Evolutionary conservation across 2,329 filamentous ascomycete species (phyloP).

Genomic region (Emergomyces orientalis): DNA sequence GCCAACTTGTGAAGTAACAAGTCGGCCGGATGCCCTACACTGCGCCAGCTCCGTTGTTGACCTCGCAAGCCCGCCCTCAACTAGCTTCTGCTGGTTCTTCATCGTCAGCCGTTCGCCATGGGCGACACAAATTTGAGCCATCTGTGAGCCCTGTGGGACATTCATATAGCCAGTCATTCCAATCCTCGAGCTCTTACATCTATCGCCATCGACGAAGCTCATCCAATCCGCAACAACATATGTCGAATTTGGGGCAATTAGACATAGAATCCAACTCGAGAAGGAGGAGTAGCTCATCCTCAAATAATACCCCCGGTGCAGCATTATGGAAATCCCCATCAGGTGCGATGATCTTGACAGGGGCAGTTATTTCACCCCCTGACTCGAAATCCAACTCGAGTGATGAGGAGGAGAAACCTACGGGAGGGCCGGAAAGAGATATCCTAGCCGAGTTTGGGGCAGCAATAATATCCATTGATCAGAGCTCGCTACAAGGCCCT

Average conservation of each 20-base stretch:
- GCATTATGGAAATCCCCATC: slow-evolving; percentile 67
- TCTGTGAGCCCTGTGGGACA: slow-evolving; percentile 6
- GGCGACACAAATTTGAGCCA: slow-evolving; percentile 16
- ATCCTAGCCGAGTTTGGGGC: slow-evolving; percentile 62
- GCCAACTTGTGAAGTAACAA: slow-evolving; percentile 12
- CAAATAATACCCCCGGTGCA: slow-evolving; percentile 11
- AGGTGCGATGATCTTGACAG: slow-evolving; percentile 69
- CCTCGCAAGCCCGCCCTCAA: slow-evolving; percentile 44
- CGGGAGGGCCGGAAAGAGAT: slow-evolving; percentile 35
- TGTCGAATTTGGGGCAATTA: slow-evolving; percentile 23
- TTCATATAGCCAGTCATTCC: slow-evolving; percentile 43
- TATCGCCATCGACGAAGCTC: slow-evolving; percentile 53
- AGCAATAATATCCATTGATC: slow-evolving; percentile 69
- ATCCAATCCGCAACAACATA: slow-evolving; percentile 35
- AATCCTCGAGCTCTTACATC: slow-evolving; percentile 52
- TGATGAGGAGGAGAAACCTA: slow-evolving; percentile 61
- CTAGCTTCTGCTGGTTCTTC: slow-evolving; percentile 36
- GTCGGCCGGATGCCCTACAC: slow-evolving; percentile 44
- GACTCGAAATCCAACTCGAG: slow-evolving; percentile 74
- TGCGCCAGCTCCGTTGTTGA: slow-evolving; percentile 46
- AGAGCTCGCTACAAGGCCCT: slow-evolving; percentile 14
- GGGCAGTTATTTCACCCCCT: slow-evolving; percentile 82
- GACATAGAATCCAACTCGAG: slow-evolving; percentile 14
- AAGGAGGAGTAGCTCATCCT: slow-evolving; percentile 8
- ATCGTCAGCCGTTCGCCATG: slow-evolving; percentile 10